Percentiles rank a stretch among this genome's conserved stretches.
Conservation (phyloP, 2,329 filamentous ascomycete species). For the Aspergillus novofumigatus region DNA sequence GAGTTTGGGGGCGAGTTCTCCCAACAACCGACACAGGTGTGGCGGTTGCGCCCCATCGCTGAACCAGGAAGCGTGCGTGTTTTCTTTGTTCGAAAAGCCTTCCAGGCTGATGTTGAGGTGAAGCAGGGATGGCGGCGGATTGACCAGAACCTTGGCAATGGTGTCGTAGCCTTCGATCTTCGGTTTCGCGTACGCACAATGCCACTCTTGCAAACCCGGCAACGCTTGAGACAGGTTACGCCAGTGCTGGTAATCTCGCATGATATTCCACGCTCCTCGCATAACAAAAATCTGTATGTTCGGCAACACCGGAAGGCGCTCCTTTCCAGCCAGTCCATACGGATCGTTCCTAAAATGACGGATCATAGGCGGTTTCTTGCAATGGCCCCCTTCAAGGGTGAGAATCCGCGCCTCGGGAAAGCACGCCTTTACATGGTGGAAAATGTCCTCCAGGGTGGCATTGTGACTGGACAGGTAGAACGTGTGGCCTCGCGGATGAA, state of each 20-base stretch:
- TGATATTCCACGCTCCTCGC: conserved; percentile 74
- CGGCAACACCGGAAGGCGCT: conserved; percentile 46
- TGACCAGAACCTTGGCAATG: conserved; percentile 60
- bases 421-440: conserved; percentile 56
- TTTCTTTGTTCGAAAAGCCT: conserved; percentile 65
- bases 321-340: conserved; percentile 23
- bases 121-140: conserved; percentile 55
- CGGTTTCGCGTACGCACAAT: conserved; percentile 60
- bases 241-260: conserved; percentile 62
- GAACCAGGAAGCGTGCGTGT: conserved; percentile 52
- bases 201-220: conserved; percentile 58
- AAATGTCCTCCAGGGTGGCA: conserved; percentile 66
- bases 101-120: conserved; percentile 67
- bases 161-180: conserved; percentile 70
- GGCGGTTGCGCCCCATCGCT: conserved; percentile 46
- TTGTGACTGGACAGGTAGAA: conserved; percentile 51
- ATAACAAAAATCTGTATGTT: conserved; percentile 65
- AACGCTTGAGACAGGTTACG: conserved; percentile 57
- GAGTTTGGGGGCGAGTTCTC: conserved; percentile 56
- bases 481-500: conserved; percentile 23
- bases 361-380: conserved; percentile 69
- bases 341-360: conserved; percentile 48
- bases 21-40: conserved; percentile 64
- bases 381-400: conserved; percentile 72
- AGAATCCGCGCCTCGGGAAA: conserved; percentile 62